Evolutionary conservation across 495 filamentous ascomycete species (phyloP).

Genomic region (Lasiosphaeriaceae sp.): DNA sequence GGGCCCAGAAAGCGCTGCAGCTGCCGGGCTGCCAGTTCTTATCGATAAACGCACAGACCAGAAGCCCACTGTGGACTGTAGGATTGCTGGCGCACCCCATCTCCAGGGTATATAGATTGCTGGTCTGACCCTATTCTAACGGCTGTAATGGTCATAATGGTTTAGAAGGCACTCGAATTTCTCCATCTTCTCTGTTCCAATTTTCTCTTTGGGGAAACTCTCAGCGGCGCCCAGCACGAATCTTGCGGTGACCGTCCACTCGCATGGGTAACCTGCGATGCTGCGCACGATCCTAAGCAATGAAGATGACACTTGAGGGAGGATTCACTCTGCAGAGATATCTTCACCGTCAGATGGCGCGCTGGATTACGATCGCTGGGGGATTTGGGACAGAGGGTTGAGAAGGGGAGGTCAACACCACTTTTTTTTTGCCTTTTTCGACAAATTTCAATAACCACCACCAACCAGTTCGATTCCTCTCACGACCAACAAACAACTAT

Average conservation of each 20-base stretch:
- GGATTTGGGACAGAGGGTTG: constrained; percentile 42
- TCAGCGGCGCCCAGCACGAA: constrained; percentile 49
- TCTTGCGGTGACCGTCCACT: constrained; percentile 48
- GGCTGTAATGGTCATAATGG: constrained; percentile 50
- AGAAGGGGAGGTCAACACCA: constrained; percentile 47
- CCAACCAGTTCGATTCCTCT: background rate
- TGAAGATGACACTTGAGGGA: constrained; percentile 48
- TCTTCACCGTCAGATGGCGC: constrained; percentile 51
- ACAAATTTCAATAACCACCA: background rate
- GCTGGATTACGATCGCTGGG: constrained; percentile 50
- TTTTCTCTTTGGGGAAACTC: constrained; percentile 43
- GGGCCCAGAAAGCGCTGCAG: no score
- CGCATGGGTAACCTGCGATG: constrained; percentile 49
- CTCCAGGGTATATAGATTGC: background rate
- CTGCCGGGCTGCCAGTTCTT: no score
- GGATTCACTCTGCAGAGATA: constrained; percentile 51
- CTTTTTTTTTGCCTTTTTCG: constrained; percentile 32
- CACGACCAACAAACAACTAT: no score
- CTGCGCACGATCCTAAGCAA: constrained; percentile 44
- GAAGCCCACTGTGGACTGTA: no score
- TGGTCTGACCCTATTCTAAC: constrained; percentile 10
- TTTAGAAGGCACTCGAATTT: constrained; percentile 46
- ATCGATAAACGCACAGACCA: no score
- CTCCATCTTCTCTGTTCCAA: constrained; percentile 36
- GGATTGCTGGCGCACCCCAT: no score